These are phyloP conservation scores for Amphicarpaea edgeworthii DNA, from an alignment of 306 rosid genomes.

Conservation along the genomic window DNA sequence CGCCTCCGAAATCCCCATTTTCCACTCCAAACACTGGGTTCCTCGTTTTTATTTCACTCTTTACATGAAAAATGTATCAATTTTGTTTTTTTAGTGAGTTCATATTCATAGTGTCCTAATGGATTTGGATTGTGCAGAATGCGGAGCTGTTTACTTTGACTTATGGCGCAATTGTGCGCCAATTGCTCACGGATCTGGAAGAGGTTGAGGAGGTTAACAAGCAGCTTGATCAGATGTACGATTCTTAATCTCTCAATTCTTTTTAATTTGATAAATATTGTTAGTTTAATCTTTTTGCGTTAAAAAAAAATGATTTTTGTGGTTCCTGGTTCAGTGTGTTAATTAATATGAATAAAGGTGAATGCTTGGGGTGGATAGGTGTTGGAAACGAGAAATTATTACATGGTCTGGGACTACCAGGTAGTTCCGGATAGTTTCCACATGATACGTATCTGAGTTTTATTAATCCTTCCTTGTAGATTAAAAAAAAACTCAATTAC, in stretches of 20 bases:
- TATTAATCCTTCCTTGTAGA: not conserved
- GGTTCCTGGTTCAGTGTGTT: slow-evolving; percentile 18
- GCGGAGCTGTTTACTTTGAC: slow-evolving; percentile 96
- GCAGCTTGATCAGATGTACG: slow-evolving; percentile 95
- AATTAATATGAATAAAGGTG: not conserved
- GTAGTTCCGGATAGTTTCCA: not conserved
- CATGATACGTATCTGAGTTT: not conserved
- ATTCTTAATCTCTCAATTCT: slow-evolving; percentile 1
- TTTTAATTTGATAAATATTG: not conserved
- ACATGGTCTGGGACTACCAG: not conserved
- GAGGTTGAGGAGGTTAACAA: slow-evolving; percentile 99
- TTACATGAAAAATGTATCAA: not conserved
- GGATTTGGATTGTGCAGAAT: slow-evolving; percentile 59
- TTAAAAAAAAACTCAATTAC: not conserved
- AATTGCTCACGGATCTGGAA: slow-evolving; percentile 96
- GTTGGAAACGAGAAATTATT: not conserved
- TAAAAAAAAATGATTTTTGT: not conserved
- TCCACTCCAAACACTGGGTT: not conserved
- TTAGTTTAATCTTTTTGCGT: slow-evolving; percentile 5
- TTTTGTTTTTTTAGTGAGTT: slow-evolving; percentile 19
- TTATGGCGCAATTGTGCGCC: slow-evolving; percentile 99
- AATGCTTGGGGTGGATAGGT: not conserved
- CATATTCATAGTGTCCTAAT: not conserved
- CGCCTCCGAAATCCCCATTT: not conserved
- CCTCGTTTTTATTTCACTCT: not conserved